Evolutionary conservation across 2,329 filamentous ascomycete species (phyloP).

Genomic region (Phoma sp.): DNA sequence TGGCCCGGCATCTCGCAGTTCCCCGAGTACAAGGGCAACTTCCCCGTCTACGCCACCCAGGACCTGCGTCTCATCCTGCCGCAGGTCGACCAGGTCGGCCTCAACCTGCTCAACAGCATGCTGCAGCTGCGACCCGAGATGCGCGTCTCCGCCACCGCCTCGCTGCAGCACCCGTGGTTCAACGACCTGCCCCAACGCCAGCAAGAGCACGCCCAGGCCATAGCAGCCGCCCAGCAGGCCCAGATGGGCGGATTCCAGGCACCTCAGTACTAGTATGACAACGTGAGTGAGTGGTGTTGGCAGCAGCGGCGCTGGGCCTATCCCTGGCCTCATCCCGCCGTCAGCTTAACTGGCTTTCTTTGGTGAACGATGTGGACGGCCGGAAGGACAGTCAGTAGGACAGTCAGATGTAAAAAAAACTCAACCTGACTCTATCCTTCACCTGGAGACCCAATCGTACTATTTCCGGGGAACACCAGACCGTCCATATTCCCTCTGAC

Average conservation of each 20-base stretch:
- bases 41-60: conserved; percentile 93
- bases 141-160: conserved; percentile 85
- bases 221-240: conserved; percentile 46
- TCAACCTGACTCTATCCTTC: neutral
- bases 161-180: conserved; percentile 93
- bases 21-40: conserved; percentile 96
- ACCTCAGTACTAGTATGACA: conserved; percentile 43
- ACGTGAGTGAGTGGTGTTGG: neutral
- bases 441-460: neutral
- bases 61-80: conserved; percentile 86
- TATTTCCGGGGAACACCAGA: neutral
- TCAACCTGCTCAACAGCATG: conserved; percentile 89
- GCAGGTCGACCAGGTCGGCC: conserved; percentile 84
- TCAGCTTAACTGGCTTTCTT: neutral
- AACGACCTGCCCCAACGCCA: conserved; percentile 68
- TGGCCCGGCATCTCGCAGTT: conserved; percentile 96
- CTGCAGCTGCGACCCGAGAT: conserved; percentile 91
- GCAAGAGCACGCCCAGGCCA: conserved; percentile 46
- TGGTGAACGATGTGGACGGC: neutral
- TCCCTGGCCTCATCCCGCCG: neutral
- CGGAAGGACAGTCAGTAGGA: neutral
- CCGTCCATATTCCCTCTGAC: neutral
- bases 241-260: conserved; percentile 50
- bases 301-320: neutral
- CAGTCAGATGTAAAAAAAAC: too few relatives aligned